These are phyloP conservation scores for Psilocybe azurescens DNA, from an alignment of 768 basidiomycete genomes.

Conservation along the genomic window DNA sequence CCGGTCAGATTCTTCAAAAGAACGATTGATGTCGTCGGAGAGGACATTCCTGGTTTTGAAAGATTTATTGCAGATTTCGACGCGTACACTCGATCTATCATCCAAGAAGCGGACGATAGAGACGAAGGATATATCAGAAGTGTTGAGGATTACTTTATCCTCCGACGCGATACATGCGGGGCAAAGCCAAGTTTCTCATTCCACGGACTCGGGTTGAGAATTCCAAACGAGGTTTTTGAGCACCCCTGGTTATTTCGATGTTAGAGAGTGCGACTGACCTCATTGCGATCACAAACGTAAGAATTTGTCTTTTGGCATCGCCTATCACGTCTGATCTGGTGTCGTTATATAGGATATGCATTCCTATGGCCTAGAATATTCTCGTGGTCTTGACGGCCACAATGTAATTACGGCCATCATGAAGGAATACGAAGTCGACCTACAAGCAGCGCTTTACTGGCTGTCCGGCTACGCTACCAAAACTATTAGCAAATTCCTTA, in stretches of 20 bases:
- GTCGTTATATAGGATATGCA: conserved; percentile 27
- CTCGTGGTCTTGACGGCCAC: conserved; percentile 38
- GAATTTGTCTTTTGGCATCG: conserved; percentile 1
- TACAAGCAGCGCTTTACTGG: conserved; percentile 47
- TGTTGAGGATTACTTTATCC: conserved; percentile 46
- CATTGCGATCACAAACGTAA: conserved; percentile 40
- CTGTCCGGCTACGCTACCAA: conserved; percentile 41
- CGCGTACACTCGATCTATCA: conserved; percentile 36
- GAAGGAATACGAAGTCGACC: conserved; percentile 42
- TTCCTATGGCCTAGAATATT: conserved; percentile 36
- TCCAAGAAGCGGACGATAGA: conserved; percentile 50
- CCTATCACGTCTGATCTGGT: not conserved
- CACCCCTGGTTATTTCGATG: conserved; percentile 40
- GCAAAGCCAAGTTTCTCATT: conserved; percentile 47
- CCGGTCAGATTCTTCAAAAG: conserved; percentile 23
- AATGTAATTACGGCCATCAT: conserved; percentile 58
- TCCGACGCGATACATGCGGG: conserved; percentile 48
- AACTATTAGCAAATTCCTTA: conserved; percentile 40
- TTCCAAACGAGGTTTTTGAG: conserved; percentile 45
- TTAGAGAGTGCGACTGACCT: conserved; percentile 36
- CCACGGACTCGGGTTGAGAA: conserved; percentile 39
- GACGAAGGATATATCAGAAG: conserved; percentile 35
- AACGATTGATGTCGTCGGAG: conserved; percentile 19
- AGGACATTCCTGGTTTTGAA: conserved; percentile 19
- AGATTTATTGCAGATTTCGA: conserved; percentile 31